These are phyloP conservation scores for Nyssa sinensis DNA, from an alignment of 148 eudicot species.

Conservation along the genomic window DNA sequence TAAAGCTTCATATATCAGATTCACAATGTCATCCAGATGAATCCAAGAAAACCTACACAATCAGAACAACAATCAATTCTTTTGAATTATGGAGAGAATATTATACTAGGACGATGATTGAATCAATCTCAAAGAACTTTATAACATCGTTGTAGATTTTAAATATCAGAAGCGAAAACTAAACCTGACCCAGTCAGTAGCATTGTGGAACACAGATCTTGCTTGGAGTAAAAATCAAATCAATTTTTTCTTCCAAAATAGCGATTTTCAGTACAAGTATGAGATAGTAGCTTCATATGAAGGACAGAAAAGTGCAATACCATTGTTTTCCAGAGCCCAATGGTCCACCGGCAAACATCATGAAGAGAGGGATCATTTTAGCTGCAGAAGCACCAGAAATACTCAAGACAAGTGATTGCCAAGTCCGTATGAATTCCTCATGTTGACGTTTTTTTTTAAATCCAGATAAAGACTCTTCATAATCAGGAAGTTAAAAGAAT, in stretches of 20 bases:
- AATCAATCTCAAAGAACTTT: neutral
- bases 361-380: constrained; percentile 96
- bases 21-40: constrained; percentile 92
- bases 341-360: constrained; percentile 99
- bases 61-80: constrained; percentile 7
- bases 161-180: no score
- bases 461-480: neutral
- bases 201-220: no score
- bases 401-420: neutral
- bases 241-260: neutral
- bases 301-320: constrained; percentile 35
- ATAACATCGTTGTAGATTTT: neutral
- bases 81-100: neutral
- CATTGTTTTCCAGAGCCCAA: constrained; percentile 97
- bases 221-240: neutral
- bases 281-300: neutral
- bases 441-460: neutral
- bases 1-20: constrained; percentile 83
- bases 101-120: neutral
- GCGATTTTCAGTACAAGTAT: neutral
- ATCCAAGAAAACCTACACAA: constrained; percentile 96
- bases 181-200: no score
- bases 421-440: neutral
- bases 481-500: neutral
- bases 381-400: constrained; percentile 44